phyloP scores from a whole-genome alignment of 257 asterid species.

The Verbena officinalis region DNA sequence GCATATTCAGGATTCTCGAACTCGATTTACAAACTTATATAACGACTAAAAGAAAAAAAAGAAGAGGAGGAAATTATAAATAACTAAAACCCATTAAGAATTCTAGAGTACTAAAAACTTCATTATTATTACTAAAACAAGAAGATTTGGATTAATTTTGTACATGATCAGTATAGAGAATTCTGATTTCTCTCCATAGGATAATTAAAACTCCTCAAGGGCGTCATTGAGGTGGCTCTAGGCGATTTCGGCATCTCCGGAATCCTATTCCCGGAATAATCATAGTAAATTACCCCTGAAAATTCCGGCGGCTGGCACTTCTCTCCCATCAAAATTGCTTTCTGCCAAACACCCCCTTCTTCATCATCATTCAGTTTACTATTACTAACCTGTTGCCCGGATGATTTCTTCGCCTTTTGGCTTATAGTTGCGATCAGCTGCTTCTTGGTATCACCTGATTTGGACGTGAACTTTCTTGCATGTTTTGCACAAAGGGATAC shows the following conservation, averaged over 20 bases:
- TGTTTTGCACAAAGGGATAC: constrained; percentile 71
- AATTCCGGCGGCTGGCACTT: constrained; percentile 84
- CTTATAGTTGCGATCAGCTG: constrained; percentile 38
- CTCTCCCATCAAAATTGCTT: constrained; percentile 84
- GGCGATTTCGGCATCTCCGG: constrained; percentile 88
- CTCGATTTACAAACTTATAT: no score
- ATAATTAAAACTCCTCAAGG: constrained; percentile 40
- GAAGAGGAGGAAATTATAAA: no score
- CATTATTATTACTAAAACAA: constrained; percentile 6
- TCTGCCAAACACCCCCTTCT: constrained; percentile 78
- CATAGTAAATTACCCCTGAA: constrained; percentile 74
- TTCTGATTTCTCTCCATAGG: constrained; percentile 27
- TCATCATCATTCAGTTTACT: constrained; percentile 20
- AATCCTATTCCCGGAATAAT: constrained; percentile 65
- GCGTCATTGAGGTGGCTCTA: constrained; percentile 41
- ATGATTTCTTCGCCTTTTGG: constrained; percentile 35
- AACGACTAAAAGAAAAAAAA: no score
- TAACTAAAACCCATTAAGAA: no score
- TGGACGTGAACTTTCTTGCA: constrained; percentile 32
- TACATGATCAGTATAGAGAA: constrained; percentile 11
- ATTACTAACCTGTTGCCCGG: constrained; percentile 2
- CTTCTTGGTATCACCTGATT: constrained; percentile 34
- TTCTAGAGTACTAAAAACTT: neutral
- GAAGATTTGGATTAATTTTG: neutral
- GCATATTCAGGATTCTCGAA: no score